A percentile compares a stretch with the other conserved stretches of the same genome.
Conservation (phyloP, 1,284 basidiomycete genomes). For the Entoloma clypeatum region DNA sequence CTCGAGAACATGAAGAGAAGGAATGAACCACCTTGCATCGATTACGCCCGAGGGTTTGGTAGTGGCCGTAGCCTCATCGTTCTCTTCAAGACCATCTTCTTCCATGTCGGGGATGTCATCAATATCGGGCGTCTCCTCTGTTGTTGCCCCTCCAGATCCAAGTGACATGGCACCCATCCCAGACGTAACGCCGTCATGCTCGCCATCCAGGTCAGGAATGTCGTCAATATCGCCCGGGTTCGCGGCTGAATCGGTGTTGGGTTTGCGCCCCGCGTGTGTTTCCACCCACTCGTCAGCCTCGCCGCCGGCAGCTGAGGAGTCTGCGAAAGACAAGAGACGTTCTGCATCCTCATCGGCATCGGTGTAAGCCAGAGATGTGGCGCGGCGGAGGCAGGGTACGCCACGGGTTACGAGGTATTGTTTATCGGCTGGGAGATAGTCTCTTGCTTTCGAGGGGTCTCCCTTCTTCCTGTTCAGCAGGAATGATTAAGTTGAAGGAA, state of each 20-base stretch:
- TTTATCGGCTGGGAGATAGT: conserved; percentile 92
- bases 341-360: conserved; percentile 95
- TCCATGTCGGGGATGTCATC: conserved; percentile 95
- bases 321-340: conserved; percentile 76
- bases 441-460: conserved; percentile 78
- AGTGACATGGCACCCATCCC: conserved; percentile 43
- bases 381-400: conserved; percentile 89
- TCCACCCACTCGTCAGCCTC: conserved; percentile 84
- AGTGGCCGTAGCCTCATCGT: conserved; percentile 79
- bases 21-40: conserved; percentile 37
- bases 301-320: conserved; percentile 48
- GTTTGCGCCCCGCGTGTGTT: conserved; percentile 73
- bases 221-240: conserved; percentile 69
- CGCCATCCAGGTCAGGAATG: conserved; percentile 73
- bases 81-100: conserved; percentile 77
- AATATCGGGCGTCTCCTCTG: conserved; percentile 65
- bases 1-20: conserved; percentile 2
- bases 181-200: conserved; percentile 36
- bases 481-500: neutral
- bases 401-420: conserved; percentile 95
- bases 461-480: conserved; percentile 74
- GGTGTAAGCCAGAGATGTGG: conserved; percentile 88
- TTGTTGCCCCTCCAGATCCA: conserved; percentile 32
- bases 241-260: conserved; percentile 44
- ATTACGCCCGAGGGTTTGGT: conserved; percentile 39